phyloP scores from a whole-genome alignment of 306 rosid genomes.

The Canavalia ensiformis region DNA sequence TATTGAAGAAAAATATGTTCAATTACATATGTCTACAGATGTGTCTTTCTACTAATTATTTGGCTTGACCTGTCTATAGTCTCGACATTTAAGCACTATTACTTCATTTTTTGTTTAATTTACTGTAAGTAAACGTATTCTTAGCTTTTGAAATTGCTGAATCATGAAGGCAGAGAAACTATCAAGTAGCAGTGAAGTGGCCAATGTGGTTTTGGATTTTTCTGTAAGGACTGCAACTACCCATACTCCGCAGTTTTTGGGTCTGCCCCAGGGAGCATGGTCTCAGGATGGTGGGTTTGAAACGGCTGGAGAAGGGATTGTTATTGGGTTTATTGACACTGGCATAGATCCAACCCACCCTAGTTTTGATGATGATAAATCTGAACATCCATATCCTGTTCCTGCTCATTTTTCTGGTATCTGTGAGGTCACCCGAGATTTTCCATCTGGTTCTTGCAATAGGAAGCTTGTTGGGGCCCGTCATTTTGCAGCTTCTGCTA shows the following conservation, averaged over 20 bases:
- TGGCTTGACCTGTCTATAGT: not conserved
- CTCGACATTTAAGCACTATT: conserved; percentile 18
- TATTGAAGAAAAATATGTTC: not conserved
- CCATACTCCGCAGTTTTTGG: conserved; percentile 93
- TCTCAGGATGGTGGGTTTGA: conserved; percentile 82
- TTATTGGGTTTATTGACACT: conserved; percentile 90
- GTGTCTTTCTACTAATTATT: conserved; percentile 23
- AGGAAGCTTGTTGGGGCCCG: conserved; percentile 98
- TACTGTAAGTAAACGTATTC: conserved; percentile 6
- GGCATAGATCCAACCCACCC: conserved; percentile 96
- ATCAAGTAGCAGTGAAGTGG: conserved; percentile 82
- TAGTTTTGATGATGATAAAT: conserved; percentile 72
- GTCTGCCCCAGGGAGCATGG: conserved; percentile 96
- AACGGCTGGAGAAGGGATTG: conserved; percentile 91
- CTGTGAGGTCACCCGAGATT: conserved; percentile 96
- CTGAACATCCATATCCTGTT: conserved; percentile 72
- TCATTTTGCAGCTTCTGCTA: conserved; percentile 98
- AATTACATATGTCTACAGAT: not conserved
- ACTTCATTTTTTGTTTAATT: not conserved
- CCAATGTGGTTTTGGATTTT: conserved; percentile 87
- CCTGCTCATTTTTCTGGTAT: conserved; percentile 87
- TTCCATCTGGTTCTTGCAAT: conserved; percentile 98
- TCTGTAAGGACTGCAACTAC: conserved; percentile 97
- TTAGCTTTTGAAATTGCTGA: conserved; percentile 42
- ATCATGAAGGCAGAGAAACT: conserved; percentile 80